phyloP scores from a whole-genome alignment of 2,329 filamentous ascomycete genomes.

The Alternaria sp. region DNA sequence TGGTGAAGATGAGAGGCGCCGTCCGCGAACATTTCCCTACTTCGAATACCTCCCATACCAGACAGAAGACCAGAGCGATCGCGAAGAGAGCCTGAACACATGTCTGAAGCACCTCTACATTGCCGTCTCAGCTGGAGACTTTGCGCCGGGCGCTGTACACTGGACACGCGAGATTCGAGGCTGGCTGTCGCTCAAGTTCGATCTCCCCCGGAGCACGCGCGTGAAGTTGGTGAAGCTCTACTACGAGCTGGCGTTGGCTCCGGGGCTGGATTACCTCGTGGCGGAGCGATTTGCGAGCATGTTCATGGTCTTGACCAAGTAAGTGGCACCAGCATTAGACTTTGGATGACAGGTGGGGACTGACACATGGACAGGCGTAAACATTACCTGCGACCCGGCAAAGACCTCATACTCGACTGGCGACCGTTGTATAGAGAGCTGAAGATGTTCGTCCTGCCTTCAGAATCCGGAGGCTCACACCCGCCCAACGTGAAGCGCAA shows the following conservation, averaged over 20 bases:
- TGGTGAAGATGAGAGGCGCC: conserved; percentile 64
- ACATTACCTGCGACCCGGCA: conserved; percentile 90
- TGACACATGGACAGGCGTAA: conserved; percentile 72
- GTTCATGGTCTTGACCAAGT: conserved; percentile 97
- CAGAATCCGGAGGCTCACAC: conserved; percentile 74
- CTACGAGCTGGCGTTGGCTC: conserved; percentile 91
- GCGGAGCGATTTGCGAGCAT: conserved; percentile 95
- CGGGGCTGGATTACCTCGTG: conserved; percentile 82
- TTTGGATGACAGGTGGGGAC: conserved; percentile 19
- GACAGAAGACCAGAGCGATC: conserved; percentile 80
- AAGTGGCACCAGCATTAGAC: conserved; percentile 48
- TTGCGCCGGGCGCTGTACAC: conserved; percentile 90
- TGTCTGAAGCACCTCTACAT: conserved; percentile 96
- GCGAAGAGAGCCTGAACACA: conserved; percentile 80
- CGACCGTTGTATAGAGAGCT: conserved; percentile 90
- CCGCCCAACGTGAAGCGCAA: conserved; percentile 71
- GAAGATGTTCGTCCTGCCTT: conserved; percentile 87
- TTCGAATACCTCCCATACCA: conserved; percentile 88
- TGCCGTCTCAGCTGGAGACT: conserved; percentile 89
- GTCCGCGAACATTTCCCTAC: conserved; percentile 91
- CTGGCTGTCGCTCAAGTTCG: conserved; percentile 97
- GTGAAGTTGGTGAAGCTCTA: conserved; percentile 89
- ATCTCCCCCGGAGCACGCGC: conserved; percentile 85
- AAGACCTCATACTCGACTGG: conserved; percentile 94
- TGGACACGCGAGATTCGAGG: conserved; percentile 96